phyloP scores from a whole-genome alignment of 2,329 filamentous ascomycete genomes.

The Clarireedia hainanense region DNA sequence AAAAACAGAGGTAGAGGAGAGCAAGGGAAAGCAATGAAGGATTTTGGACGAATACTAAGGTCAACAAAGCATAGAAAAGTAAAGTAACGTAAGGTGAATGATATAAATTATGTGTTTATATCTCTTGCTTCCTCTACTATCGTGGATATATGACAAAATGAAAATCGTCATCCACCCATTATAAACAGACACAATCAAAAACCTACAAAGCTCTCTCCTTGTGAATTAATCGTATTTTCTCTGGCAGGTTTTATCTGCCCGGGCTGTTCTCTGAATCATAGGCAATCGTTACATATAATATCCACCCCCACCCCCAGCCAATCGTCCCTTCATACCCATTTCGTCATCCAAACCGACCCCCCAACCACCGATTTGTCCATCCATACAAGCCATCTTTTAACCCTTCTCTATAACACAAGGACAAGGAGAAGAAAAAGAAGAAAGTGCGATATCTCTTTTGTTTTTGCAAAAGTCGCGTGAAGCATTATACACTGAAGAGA shows the following conservation, averaged over 20 bases:
- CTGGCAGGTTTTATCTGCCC: background rate
- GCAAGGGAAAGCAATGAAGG: too few species aligned
- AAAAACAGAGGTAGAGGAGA: too few species aligned
- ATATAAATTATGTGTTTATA: too few species aligned
- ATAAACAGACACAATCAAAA: background rate
- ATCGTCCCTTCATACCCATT: too few species aligned
- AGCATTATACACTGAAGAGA: background rate
- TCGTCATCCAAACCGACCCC: background rate
- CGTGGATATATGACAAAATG: too few species aligned
- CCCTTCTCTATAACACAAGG: background rate
- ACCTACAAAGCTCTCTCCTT: background rate
- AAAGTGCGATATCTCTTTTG: too few species aligned
- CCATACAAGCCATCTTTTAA: too few species aligned
- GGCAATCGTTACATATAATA: background rate
- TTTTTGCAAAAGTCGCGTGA: background rate
- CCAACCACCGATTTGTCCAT: background rate
- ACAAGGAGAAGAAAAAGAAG: background rate
- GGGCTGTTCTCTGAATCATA: background rate
- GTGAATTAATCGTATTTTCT: background rate
- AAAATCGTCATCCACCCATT: too few species aligned
- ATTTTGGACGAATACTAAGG: too few species aligned
- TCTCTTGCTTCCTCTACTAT: too few species aligned
- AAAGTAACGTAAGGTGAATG: too few species aligned
- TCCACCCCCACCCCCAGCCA: background rate
- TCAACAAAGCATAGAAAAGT: too few species aligned